These are phyloP conservation scores for Wickerhamomyces strasburgensis DNA, from an alignment of 805 yeast species.

Conservation along the genomic window DNA sequence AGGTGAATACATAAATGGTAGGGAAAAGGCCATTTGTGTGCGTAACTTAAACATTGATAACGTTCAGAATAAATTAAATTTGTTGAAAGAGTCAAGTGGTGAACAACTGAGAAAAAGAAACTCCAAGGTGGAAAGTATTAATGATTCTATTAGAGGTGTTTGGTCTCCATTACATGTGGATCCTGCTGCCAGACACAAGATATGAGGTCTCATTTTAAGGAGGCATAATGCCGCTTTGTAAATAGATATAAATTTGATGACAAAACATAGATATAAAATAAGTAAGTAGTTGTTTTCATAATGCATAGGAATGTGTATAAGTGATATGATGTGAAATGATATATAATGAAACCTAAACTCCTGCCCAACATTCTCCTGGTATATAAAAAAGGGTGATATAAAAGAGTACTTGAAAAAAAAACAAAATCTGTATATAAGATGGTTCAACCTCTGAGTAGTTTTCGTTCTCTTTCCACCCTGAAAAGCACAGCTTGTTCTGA, in stretches of 20 bases:
- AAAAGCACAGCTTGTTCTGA: conserved; percentile 24
- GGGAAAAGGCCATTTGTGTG: conserved; percentile 63
- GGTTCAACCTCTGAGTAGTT: conserved; percentile 9
- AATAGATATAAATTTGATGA: no score
- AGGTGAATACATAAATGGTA: conserved; percentile 48
- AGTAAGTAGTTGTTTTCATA: no score
- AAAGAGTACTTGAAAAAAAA: neutral
- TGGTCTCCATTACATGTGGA: conserved; percentile 94
- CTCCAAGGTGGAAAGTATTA: conserved; percentile 75
- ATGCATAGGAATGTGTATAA: conserved; percentile 1
- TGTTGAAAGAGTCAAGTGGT: conserved; percentile 69
- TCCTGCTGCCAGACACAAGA: conserved; percentile 41
- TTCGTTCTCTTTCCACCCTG: conserved; percentile 25
- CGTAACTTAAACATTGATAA: conserved; percentile 61
- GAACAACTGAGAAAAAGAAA: conserved; percentile 51
- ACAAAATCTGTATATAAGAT: neutral
- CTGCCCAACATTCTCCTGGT: neutral
- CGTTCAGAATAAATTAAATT: conserved; percentile 58
- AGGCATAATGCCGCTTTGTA: neutral
- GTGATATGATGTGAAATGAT: no score
- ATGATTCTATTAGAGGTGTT: conserved; percentile 86
- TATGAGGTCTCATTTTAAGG: no score
- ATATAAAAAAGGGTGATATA: neutral
- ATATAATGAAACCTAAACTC: neutral
- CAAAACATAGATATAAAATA: no score